Conservation (phyloP, 1,284 basidiomycete genomes). For the Bjerkandera adusta region DNA sequence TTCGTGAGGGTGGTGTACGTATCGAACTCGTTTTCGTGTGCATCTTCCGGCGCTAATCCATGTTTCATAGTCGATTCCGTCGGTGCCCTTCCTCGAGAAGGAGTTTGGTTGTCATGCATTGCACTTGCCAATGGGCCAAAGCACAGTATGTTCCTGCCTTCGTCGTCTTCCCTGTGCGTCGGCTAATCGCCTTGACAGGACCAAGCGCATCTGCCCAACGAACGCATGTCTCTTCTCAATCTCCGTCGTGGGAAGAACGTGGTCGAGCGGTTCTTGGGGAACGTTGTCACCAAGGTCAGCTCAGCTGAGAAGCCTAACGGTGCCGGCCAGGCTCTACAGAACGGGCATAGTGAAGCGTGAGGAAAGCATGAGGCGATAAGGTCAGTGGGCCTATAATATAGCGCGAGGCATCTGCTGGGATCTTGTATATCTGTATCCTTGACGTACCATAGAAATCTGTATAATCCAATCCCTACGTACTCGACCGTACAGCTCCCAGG, state of each 20-base stretch:
- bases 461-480: too few species aligned
- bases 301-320: too few species aligned
- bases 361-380: too few species aligned
- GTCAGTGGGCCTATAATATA: too few species aligned
- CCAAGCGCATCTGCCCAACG: conserved; percentile 85
- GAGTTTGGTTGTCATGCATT: conserved; percentile 81
- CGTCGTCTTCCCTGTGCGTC: neutral
- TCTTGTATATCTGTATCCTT: too few species aligned
- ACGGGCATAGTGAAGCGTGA: too few species aligned
- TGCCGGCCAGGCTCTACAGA: too few species aligned
- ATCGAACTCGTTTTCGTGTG: too few species aligned
- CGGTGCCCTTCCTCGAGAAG: conserved; percentile 91
- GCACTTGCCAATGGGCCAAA: conserved; percentile 88
- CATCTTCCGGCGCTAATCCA: too few species aligned
- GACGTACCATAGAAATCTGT: too few species aligned
- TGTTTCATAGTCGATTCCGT: conserved; percentile 73
- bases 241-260: conserved; percentile 74
- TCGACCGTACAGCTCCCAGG: too few species aligned
- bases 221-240: conserved; percentile 78
- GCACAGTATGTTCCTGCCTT: conserved; percentile 54
- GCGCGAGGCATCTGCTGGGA: too few species aligned
- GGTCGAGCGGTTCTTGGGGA: conserved; percentile 65
- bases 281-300: conserved; percentile 31
- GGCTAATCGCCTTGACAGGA: conserved; percentile 47
- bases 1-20: conserved; percentile 91